These are phyloP conservation scores for Pulveroboletus frians DNA, from an alignment of 768 basidiomycete genomes.

Conservation along the genomic window DNA sequence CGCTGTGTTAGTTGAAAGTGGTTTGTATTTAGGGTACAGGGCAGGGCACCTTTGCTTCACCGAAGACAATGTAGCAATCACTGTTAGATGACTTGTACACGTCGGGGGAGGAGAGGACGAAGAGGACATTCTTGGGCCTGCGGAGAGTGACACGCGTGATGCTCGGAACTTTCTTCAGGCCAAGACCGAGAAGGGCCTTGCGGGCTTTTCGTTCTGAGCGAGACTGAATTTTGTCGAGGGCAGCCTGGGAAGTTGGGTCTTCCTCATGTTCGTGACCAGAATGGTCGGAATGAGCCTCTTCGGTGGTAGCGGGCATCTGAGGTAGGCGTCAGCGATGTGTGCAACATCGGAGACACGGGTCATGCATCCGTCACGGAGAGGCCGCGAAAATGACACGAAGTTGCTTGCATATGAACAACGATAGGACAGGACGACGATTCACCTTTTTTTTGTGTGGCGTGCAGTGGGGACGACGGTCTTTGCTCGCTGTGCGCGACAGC, in stretches of 20 bases:
- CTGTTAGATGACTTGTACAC: constrained; percentile 97
- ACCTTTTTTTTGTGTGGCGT: constrained; percentile 21
- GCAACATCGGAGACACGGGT: constrained; percentile 25
- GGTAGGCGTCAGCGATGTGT: constrained; percentile 22
- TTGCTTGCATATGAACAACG: background rate
- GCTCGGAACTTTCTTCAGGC: constrained; percentile 85
- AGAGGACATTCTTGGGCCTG: constrained; percentile 93
- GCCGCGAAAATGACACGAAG: background rate
- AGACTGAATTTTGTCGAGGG: constrained; percentile 90
- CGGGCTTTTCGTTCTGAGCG: constrained; percentile 93
- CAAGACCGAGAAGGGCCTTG: constrained; percentile 86
- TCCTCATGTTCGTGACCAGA: constrained; percentile 72
- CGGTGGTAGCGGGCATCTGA: constrained; percentile 72
- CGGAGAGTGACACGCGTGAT: constrained; percentile 95
- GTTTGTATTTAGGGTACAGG: constrained; percentile 5
- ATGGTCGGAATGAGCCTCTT: constrained; percentile 79
- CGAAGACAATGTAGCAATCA: constrained; percentile 98
- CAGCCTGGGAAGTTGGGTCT: constrained; percentile 78
- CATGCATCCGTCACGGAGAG: constrained; percentile 27
- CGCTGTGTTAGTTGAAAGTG: background rate
- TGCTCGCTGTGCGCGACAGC: constrained; percentile 34
- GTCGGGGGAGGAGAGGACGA: constrained; percentile 90
- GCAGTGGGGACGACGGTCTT: constrained; percentile 13
- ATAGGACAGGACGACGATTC: background rate
- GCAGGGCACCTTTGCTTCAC: constrained; percentile 78